Percentiles rank a stretch among this genome's conserved stretches.
Conservation (phyloP, 176 grass and related monocot species). For the Aegilops umbellulata region DNA sequence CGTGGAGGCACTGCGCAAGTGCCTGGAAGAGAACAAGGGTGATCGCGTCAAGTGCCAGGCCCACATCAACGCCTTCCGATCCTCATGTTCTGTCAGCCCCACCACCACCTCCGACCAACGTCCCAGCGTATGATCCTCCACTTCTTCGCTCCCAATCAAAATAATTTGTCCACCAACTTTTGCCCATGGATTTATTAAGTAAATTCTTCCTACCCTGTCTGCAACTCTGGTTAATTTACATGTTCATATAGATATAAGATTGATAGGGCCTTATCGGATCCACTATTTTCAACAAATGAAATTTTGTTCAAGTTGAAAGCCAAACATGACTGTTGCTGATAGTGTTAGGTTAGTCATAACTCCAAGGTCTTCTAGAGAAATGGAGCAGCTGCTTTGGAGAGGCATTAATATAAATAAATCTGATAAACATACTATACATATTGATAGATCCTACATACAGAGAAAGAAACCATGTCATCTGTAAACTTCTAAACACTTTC, state of each 20-base stretch:
- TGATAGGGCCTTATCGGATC: neutral
- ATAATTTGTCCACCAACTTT: neutral
- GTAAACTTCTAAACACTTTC: neutral
- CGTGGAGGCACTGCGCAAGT: constrained; percentile 68
- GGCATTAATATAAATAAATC: neutral
- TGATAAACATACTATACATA: neutral
- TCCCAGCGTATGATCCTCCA: neutral
- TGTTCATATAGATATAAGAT: neutral
- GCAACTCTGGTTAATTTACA: neutral
- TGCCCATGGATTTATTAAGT: neutral
- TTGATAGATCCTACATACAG: neutral
- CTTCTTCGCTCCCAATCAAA: neutral
- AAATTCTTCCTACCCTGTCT: neutral
- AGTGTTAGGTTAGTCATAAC: neutral
- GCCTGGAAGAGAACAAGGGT: constrained; percentile 84
- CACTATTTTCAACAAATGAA: neutral
- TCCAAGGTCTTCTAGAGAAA: neutral
- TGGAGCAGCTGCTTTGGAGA: neutral
- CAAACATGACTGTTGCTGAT: neutral
- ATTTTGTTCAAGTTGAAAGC: neutral
- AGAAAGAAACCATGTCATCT: neutral
- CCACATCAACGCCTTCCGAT: constrained; percentile 84
- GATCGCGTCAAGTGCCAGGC: constrained; percentile 73
- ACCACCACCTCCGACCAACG: neutral
- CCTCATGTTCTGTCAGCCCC: constrained; percentile 65